Percentiles rank a stretch among this genome's conserved stretches.
Conservation (phyloP, 495 filamentous ascomycete species). For the Lichenothelia convexa region DNA sequence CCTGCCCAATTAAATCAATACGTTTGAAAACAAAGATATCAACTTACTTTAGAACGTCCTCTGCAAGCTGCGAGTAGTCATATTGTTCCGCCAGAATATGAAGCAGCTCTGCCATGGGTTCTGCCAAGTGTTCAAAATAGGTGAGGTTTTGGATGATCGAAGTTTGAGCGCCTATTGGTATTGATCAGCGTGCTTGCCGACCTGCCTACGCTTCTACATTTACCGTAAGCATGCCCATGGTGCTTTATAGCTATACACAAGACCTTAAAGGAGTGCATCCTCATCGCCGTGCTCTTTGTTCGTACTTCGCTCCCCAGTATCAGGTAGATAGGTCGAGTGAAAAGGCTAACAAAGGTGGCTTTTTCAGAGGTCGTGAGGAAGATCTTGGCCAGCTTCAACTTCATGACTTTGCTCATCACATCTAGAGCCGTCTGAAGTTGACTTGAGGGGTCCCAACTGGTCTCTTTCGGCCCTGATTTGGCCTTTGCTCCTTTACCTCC, state of each 20-base stretch:
- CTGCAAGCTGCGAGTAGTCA: constrained; percentile 87
- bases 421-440: constrained; percentile 81
- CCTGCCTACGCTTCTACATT: not conserved
- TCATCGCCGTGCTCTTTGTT: constrained; percentile 73
- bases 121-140: constrained; percentile 94
- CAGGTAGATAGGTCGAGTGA: constrained; percentile 87
- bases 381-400: constrained; percentile 76
- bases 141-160: constrained; percentile 93
- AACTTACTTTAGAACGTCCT: constrained; percentile 62
- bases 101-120: constrained; percentile 97
- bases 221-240: constrained; percentile 93
- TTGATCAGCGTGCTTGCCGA: constrained; percentile 7
- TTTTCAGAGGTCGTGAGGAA: constrained; percentile 94
- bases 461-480: constrained; percentile 47
- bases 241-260: constrained; percentile 95
- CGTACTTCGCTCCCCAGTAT: constrained; percentile 86
- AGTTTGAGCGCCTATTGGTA: constrained; percentile 65
- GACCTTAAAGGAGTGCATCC: constrained; percentile 95
- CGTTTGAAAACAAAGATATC: not conserved
- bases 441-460: constrained; percentile 67
- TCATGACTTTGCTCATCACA: constrained; percentile 88
- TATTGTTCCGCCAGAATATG: constrained; percentile 95
- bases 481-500: constrained; percentile 62
- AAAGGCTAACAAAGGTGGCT: constrained; percentile 81
- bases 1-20: constrained; percentile 24